These are phyloP conservation scores for Sphagnum fallax DNA, from an alignment of 228 moss, liverwort and hornwort species.

Conservation along the genomic window DNA sequence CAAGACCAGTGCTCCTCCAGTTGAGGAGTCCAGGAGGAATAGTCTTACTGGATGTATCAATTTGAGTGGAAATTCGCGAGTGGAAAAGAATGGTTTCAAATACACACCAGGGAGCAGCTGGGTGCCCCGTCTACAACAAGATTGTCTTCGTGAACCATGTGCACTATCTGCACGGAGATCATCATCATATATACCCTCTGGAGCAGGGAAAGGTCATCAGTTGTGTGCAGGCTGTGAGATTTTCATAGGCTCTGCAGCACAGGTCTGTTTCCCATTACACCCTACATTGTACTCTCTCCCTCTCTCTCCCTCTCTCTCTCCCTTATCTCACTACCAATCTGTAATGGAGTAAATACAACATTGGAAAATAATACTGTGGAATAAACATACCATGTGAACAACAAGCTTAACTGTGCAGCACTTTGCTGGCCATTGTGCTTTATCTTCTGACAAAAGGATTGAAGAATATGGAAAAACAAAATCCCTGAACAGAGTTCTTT, in stretches of 20 bases:
- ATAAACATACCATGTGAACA: too few species aligned
- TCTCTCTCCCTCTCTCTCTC: too few species aligned
- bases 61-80: constrained; percentile 16
- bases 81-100: constrained; percentile 9
- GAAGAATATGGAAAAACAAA: too few species aligned
- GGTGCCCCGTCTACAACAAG: constrained; percentile 17
- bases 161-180: constrained; percentile 7
- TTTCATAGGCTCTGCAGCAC: constrained; percentile 41
- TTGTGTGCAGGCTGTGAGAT: constrained; percentile 31
- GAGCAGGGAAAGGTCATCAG: constrained; percentile 31
- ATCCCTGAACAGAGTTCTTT: constrained; percentile 1
- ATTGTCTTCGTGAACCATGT: constrained; percentile 18
- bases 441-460: too few species aligned
- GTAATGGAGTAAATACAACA: too few species aligned
- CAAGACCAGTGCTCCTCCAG: constrained; percentile 20
- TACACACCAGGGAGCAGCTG: constrained; percentile 4
- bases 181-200: constrained; percentile 15
- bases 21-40: constrained; percentile 21
- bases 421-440: too few species aligned
- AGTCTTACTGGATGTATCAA: constrained; percentile 6
- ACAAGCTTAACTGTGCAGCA: too few species aligned
- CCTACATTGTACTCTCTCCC: too few species aligned
- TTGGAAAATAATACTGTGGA: too few species aligned
- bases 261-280: neutral
- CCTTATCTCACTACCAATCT: too few species aligned